A percentile compares a stretch with the other conserved stretches of the same genome.
Conservation (phyloP, 2,329 filamentous ascomycete genomes). For the Immersiporthe knoxdaviesiana region DNA sequence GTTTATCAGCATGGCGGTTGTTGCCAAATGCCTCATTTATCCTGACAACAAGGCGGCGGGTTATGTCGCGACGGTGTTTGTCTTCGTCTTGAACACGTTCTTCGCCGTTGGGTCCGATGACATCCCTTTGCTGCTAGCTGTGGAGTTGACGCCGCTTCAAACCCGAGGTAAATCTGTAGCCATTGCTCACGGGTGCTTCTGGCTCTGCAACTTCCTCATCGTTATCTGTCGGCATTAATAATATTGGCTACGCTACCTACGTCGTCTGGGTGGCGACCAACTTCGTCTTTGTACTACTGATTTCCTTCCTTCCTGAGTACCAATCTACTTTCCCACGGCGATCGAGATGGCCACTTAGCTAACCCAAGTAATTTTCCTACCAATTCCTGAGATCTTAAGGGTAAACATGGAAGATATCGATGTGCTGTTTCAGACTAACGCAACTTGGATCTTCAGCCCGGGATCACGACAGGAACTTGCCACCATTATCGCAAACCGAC, state of each 20-base stretch:
- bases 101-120: conserved; percentile 37
- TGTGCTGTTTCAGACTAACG: conserved; percentile 15
- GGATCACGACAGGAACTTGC: conserved; percentile 9
- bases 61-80: conserved; percentile 36
- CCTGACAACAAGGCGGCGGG: conserved; percentile 33
- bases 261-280: conserved; percentile 17
- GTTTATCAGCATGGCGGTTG: conserved; percentile 35
- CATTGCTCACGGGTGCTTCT: conserved; percentile 8
- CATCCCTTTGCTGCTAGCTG: conserved; percentile 34
- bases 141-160: conserved; percentile 9
- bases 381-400: conserved; percentile 6
- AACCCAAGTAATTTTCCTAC: not conserved
- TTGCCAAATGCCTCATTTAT: conserved; percentile 32
- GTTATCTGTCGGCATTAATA: conserved; percentile 30
- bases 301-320: conserved; percentile 36
- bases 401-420: conserved; percentile 13
- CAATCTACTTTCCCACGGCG: not conserved
- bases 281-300: conserved; percentile 32
- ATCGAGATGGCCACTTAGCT: not conserved
- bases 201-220: conserved; percentile 32
- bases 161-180: conserved; percentile 5
- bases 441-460: conserved; percentile 8
- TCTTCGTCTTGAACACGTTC: conserved; percentile 37
- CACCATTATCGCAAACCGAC: conserved; percentile 1
- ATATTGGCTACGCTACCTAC: conserved; percentile 30